These are phyloP conservation scores for Fragilaria radians DNA, from an alignment of 108 stramenopile species.

Conservation along the genomic window DNA sequence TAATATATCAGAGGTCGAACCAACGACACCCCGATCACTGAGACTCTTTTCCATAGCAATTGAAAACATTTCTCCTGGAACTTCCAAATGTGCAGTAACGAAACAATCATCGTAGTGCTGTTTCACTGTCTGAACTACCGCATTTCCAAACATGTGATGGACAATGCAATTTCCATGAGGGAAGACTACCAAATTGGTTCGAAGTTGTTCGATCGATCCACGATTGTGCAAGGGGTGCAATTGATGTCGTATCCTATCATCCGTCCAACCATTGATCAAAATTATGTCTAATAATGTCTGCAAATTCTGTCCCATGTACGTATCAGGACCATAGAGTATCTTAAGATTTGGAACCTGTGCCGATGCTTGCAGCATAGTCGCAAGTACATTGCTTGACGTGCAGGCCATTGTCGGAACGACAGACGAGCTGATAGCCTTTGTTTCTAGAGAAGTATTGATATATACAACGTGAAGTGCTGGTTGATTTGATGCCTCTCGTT, in stretches of 20 bases:
- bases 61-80: conserved; percentile 96
- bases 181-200: conserved; percentile 61
- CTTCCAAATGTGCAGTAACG: conserved; percentile 93
- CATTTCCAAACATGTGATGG: conserved; percentile 93
- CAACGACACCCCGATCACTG: conserved; percentile 76
- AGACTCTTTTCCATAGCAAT: conserved; percentile 85
- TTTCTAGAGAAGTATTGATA: conserved; percentile 93
- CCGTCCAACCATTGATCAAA: conserved; percentile 44
- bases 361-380: conserved; percentile 85
- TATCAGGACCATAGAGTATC: conserved; percentile 91
- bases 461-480: conserved; percentile 86
- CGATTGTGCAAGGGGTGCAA: conserved; percentile 67
- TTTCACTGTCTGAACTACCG: conserved; percentile 64
- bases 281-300: conserved; percentile 55
- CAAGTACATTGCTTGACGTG: conserved; percentile 86
- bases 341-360: conserved; percentile 69
- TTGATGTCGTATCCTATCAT: conserved; percentile 47
- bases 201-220: conserved; percentile 36
- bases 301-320: conserved; percentile 94
- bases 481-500: conserved; percentile 20
- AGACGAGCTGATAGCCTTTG: conserved; percentile 73
- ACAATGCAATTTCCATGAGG: conserved; percentile 91
- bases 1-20: conserved; percentile 89
- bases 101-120: conserved; percentile 68
- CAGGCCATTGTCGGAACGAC: conserved; percentile 93